Evolutionary conservation across 768 basidiomycete species (phyloP), one percentile per base, ranked within the genome.

Genomic region (Kondoa subrosea): DNA sequence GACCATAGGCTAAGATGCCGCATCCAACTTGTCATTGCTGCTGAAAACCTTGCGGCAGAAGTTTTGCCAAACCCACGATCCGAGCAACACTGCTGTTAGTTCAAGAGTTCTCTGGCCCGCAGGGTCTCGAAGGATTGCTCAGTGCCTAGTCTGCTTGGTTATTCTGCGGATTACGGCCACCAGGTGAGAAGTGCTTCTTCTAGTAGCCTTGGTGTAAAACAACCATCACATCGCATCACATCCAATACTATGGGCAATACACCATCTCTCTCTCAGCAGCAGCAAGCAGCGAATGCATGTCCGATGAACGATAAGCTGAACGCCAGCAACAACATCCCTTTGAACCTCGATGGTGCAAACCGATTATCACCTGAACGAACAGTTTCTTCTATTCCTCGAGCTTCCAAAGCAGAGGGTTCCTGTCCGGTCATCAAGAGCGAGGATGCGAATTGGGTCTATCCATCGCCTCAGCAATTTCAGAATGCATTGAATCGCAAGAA

Each of bases 401-500:
- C 72, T 14, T 72, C 72, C 14, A 71, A 73, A 0, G 60, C 66
- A 16, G 56, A 34, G 12, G 80, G 84, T 67, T 72, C 74, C 2
- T 75, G 77, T 0, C 76, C 75, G 14, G 82, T 50, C 8, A 21
- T 50, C 40, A 50, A 80, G 59, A 56, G 57, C 34, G 84, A 84
- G 64, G 82, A 74, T 25, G 73, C 81, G 57, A 86, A 90, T 67
- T 99, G 95, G 95, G 88, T 95, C 61, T 99, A 99, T 78, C 95
- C 95, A 27, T 96, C 93, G 26, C 90, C 96, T 76, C 84, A 88
- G 25, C 93, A 97, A 78, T 99, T 99, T 81, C 92, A 96, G 77
- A 97, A 97, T 77, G 93, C 93, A 0, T 82, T 99, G 16, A 89
- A 89, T 12, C 80, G 91, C 70, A 99, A 99, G 76, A 95, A 95